These are phyloP conservation scores for Martensiomyces pterosporus DNA, from an alignment of 192 early-diverging fungal genomes.

Conservation along the genomic window DNA sequence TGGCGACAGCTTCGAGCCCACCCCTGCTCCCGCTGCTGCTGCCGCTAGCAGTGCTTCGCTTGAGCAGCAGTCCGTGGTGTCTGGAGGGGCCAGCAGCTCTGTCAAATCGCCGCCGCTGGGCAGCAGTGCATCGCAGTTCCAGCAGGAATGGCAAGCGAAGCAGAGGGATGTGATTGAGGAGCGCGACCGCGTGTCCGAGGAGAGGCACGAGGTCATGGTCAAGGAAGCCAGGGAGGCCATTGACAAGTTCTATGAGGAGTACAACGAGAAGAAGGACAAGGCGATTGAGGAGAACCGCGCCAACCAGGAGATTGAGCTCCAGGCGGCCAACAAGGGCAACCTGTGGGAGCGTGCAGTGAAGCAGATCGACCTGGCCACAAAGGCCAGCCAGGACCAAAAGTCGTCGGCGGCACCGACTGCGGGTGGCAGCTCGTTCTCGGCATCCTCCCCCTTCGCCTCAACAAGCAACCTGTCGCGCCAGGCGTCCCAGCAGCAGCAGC, in stretches of 20 bases:
- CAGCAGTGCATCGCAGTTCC: constrained; percentile 11
- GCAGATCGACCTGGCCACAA: constrained; percentile 59
- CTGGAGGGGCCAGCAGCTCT: too few relatives aligned
- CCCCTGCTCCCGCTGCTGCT: neutral
- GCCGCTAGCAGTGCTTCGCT: neutral
- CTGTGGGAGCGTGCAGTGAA: constrained; percentile 72
- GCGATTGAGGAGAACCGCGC: constrained; percentile 61
- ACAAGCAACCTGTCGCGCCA: constrained; percentile 34
- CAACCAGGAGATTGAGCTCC: constrained; percentile 46
- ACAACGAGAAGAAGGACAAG: constrained; percentile 68
- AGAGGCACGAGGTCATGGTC: constrained; percentile 57
- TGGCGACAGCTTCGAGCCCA: neutral
- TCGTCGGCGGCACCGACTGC: neutral
- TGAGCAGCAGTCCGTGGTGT: neutral
- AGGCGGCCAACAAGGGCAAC: constrained; percentile 55
- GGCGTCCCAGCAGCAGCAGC: constrained; percentile 19
- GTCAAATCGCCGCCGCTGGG: neutral
- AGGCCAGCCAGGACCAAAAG: constrained; percentile 11
- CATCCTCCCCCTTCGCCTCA: constrained; percentile 3
- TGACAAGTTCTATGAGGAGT: constrained; percentile 78
- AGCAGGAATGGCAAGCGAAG: constrained; percentile 64
- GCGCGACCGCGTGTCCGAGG: constrained; percentile 55
- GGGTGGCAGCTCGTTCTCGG: neutral
- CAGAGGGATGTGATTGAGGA: constrained; percentile 54
- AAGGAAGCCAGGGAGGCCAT: constrained; percentile 60